Conservation (phyloP, 163 green algal species). For the Volvox carteri region DNA sequence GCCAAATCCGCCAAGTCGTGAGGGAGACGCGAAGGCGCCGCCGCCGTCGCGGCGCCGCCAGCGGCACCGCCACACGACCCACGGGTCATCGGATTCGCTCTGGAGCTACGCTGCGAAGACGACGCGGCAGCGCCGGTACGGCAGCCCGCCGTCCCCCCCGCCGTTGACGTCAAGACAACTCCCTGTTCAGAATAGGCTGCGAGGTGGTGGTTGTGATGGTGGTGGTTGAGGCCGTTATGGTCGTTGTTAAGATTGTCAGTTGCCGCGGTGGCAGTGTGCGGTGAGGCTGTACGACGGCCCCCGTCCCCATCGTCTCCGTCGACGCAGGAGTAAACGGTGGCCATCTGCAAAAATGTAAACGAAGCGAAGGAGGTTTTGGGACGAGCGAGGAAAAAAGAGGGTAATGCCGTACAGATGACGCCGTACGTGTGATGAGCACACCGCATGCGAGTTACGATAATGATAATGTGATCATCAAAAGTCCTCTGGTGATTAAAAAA, state of each 20-base stretch:
- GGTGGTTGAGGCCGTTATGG: neutral
- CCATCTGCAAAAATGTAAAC: too few species aligned
- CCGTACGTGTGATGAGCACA: too few species aligned
- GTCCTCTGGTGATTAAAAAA: too few species aligned
- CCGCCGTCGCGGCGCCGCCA: neutral
- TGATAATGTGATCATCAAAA: too few species aligned
- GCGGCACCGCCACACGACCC: neutral
- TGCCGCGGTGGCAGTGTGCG: neutral
- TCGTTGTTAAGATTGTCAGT: too few species aligned
- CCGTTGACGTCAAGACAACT: too few species aligned
- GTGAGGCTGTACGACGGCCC: neutral
- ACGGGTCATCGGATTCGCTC: neutral
- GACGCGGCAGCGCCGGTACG: neutral
- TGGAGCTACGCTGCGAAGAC: neutral
- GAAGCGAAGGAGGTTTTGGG: too few species aligned
- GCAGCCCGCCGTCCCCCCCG: neutral
- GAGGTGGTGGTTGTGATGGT: neutral
- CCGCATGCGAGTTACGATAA: too few species aligned
- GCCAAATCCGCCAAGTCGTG: constrained; percentile 35
- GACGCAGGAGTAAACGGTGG: constrained; percentile 25
- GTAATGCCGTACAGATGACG: too few species aligned
- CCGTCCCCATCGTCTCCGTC: neutral
- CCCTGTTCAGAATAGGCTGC: too few species aligned
- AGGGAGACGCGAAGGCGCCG: neutral
- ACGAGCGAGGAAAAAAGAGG: too few species aligned